Percentiles rank a stretch among this genome's conserved stretches.
Evolutionary conservation across 257 asterid species (phyloP).

Genomic region (Solanum clarkiae): DNA sequence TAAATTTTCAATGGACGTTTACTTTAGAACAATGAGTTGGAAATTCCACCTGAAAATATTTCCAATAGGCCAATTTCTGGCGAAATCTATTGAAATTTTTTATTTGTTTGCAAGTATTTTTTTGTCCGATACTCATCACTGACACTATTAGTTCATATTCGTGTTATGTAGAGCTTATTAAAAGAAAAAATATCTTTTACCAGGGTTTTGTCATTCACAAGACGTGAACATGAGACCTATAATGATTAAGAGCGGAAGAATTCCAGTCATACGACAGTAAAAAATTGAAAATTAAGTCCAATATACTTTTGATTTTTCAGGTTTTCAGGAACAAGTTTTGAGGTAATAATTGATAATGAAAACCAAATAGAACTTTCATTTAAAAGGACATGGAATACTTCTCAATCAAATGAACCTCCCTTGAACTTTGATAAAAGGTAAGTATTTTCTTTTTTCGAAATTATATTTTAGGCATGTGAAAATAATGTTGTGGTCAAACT

Average conservation of each 20-base stretch:
- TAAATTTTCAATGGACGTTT: not conserved
- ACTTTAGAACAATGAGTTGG: rapidly evolving
- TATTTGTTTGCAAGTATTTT: not conserved
- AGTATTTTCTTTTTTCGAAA: not conserved
- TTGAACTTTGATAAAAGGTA: constrained; percentile 51
- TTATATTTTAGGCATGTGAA: no score
- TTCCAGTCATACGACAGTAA: rapidly evolving
- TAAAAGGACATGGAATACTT: constrained; percentile 19
- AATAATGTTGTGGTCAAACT: no score
- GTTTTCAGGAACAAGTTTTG: constrained; percentile 28
- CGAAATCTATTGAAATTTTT: not conserved
- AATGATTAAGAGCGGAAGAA: rapidly evolving
- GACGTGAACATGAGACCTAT: not conserved
- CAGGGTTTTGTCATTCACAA: not conserved
- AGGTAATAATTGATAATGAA: constrained; percentile 15
- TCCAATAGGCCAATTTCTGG: not conserved
- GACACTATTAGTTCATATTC: not conserved
- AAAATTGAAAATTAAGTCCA: not conserved
- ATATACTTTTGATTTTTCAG: constrained; percentile 7
- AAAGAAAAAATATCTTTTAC: not conserved
- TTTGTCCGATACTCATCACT: not conserved
- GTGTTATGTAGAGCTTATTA: not conserved
- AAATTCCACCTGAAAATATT: not conserved
- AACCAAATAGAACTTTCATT: constrained; percentile 46
- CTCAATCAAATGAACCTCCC: constrained; percentile 18